Conservation (phyloP, 345 rosid species). For the Rhizophora apiculata region DNA sequence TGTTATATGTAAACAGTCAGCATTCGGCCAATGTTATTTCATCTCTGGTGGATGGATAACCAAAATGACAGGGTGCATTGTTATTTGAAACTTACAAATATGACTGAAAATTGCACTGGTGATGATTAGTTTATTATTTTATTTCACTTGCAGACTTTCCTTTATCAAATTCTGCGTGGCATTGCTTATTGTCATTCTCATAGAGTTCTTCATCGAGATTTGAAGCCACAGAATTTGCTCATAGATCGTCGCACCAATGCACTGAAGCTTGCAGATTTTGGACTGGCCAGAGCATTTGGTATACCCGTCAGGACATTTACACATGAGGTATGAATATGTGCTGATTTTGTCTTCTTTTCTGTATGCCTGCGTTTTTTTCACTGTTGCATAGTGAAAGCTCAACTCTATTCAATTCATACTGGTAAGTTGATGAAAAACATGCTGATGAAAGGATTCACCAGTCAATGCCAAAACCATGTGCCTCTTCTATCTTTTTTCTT, state of each 20-base stretch:
- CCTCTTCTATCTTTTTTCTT: background rate
- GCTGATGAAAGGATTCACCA: background rate
- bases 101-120: background rate
- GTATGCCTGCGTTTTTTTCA: background rate
- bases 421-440: background rate
- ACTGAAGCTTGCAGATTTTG: slow-evolving; percentile 96
- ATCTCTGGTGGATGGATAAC: background rate
- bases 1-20: background rate
- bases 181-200: slow-evolving; percentile 94
- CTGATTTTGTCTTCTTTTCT: background rate
- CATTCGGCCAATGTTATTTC: background rate
- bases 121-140: slow-evolving; percentile 2
- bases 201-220: slow-evolving; percentile 95
- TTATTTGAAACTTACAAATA: too few species aligned
- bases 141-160: slow-evolving; percentile 62
- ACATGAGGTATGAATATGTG: slow-evolving; percentile 64
- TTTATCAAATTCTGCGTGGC: slow-evolving; percentile 91
- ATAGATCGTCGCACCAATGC: slow-evolving; percentile 87
- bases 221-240: slow-evolving; percentile 93
- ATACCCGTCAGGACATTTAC: slow-evolving; percentile 98
- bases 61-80: background rate
- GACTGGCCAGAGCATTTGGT: slow-evolving; percentile 95
- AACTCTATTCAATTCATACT: background rate
- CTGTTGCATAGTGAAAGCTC: background rate
- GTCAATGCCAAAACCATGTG: background rate